Percentiles rank a stretch among this genome's conserved stretches.
Conservation (phyloP, 352 stramenopile genomes). For the Phytopythium cucurbitacearum region DNA sequence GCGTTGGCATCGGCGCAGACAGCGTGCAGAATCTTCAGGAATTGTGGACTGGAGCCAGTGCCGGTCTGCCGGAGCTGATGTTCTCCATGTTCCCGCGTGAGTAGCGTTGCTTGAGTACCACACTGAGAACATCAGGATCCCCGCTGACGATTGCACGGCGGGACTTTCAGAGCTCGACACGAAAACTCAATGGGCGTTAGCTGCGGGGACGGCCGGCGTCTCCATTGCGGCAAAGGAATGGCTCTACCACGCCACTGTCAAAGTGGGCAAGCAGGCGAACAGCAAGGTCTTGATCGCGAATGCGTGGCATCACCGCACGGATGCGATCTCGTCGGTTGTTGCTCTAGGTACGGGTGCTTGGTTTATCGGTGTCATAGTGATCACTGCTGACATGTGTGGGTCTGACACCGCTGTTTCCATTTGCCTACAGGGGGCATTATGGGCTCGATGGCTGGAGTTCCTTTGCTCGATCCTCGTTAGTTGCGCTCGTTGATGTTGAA, state of each 20-base stretch:
- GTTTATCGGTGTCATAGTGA: not conserved
- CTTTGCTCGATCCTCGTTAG: slow-evolving; percentile 50
- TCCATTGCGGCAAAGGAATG: slow-evolving; percentile 94
- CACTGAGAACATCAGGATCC: not conserved
- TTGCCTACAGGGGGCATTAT: slow-evolving; percentile 48
- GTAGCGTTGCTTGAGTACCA: slow-evolving; percentile 11
- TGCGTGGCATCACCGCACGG: slow-evolving; percentile 94
- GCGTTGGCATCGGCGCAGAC: slow-evolving; percentile 65
- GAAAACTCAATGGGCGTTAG: slow-evolving; percentile 60
- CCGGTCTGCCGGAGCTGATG: slow-evolving; percentile 27
- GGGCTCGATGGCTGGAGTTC: slow-evolving; percentile 61
- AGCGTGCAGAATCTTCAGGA: slow-evolving; percentile 70
- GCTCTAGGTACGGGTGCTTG: slow-evolving; percentile 36
- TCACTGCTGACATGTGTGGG: not conserved
- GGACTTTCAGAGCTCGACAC: slow-evolving; percentile 35
- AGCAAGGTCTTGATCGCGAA: slow-evolving; percentile 97
- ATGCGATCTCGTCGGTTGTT: slow-evolving; percentile 89
- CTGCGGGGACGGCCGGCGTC: slow-evolving; percentile 76
- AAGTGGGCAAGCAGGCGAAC: slow-evolving; percentile 89
- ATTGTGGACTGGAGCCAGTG: slow-evolving; percentile 36
- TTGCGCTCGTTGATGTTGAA: not conserved
- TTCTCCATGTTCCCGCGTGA: slow-evolving; percentile 46
- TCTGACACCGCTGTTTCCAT: not conserved
- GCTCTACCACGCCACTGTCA: slow-evolving; percentile 91
- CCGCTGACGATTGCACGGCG: not conserved